Percentiles rank a stretch among this genome's conserved stretches.
Evolutionary conservation across 2,329 filamentous ascomycete species (phyloP).

Genomic region (Cladosporium sp.): DNA sequence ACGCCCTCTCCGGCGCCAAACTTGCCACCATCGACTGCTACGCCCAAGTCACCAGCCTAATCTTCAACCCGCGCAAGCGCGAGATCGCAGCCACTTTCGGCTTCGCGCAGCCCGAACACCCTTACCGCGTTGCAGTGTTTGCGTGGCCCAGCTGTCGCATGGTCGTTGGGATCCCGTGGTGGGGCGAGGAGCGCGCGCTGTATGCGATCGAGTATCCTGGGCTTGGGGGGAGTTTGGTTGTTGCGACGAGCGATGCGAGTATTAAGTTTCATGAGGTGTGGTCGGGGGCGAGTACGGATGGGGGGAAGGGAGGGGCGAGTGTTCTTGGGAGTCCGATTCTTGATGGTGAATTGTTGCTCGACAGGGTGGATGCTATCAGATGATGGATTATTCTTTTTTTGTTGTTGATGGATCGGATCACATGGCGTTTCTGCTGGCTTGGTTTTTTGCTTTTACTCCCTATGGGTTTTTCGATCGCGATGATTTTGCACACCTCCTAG

Average conservation of each 20-base stretch:
- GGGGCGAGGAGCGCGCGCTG: slow-evolving; percentile 73
- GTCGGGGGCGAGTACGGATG: slow-evolving; percentile 40
- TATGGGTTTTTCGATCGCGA: background rate
- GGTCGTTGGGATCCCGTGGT: slow-evolving; percentile 83
- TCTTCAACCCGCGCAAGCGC: slow-evolving; percentile 71
- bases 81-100: slow-evolving; percentile 95
- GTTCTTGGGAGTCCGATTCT: slow-evolving; percentile 12
- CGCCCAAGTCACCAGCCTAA: slow-evolving; percentile 87
- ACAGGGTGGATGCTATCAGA: slow-evolving; percentile 8
- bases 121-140: slow-evolving; percentile 87
- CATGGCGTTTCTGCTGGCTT: background rate
- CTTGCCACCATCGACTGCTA: slow-evolving; percentile 89
- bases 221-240: slow-evolving; percentile 80
- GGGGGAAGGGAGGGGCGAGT: slow-evolving; percentile 48
- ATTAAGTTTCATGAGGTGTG: slow-evolving; percentile 97
- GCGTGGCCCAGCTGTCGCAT: slow-evolving; percentile 90
- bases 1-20: slow-evolving; percentile 77
- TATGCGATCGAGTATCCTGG: slow-evolving; percentile 86
- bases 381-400: background rate
- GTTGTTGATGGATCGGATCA: background rate
- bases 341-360: slow-evolving; percentile 10
- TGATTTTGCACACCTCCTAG: background rate
- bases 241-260: slow-evolving; percentile 87
- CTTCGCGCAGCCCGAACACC: slow-evolving; percentile 86
- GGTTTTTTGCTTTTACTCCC: background rate